Evolutionary conservation across 305 asterid species (phyloP), one percentile per base, ranked within the genome.

Genomic region (Solanum chacoense): DNA sequence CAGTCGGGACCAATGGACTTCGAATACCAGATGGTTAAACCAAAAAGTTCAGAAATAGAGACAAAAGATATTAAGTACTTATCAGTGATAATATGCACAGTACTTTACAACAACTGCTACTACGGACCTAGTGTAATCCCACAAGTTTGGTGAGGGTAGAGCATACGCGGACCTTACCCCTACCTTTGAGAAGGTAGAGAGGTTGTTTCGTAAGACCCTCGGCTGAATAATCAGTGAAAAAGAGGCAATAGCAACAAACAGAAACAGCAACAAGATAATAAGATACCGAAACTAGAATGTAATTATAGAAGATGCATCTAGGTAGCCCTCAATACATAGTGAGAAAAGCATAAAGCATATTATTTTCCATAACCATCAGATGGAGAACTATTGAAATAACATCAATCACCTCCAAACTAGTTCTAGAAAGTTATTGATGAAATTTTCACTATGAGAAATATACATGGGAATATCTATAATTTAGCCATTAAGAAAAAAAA

Each of bases 381-480:
- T 24, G 85, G 69, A 14, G 37, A 42, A 42, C 37, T 26, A 42
- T 80, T 40, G 28, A 80, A 22, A 42, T 42, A 80, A 35, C 85
- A 80, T 83, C 86, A 50, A 83, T 83, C 86, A 83, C 72, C 72
- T 83, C 40, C 72, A 29, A 83, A 45, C 86, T 83, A 29, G 28
- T 10, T 29, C 40, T 83, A 45, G 40, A 45, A 83, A 50, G 86
- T 83, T 72, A 83, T 34, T 45, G 40, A 83, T 83, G 86, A 83
- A 29, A 45, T 28, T 29, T 80, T 83, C 86, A 29, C 40, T 83
- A 45, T 83, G 36, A 71, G 38, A 86, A 37, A 71, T 86, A 86
- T 86, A 86, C 88, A 86, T 85, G 40, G 36, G 34, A 85, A 67
- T 37, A 26, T 42, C 83, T 86, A 86, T 86, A 86, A 86, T 40